phyloP scores from a whole-genome alignment of 2,329 filamentous ascomycete species.

The Hypoxylon sp. region DNA sequence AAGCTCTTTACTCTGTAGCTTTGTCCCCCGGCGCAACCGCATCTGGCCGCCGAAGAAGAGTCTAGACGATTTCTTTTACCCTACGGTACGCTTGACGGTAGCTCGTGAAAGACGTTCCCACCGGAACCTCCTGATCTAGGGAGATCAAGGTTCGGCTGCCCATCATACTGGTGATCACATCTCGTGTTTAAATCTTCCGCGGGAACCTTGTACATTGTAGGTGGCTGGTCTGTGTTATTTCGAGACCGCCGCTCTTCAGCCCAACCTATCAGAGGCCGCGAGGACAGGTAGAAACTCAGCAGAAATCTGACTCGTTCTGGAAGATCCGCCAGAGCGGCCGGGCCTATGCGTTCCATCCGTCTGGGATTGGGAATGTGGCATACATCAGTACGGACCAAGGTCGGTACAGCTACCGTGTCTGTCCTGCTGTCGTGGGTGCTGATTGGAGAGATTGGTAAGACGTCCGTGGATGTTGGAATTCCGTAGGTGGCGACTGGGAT shows the following conservation, averaged over 20 bases:
- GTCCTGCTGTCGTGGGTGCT: conserved; percentile 12
- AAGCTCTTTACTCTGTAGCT: conserved; percentile 31
- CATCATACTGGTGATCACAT: conserved; percentile 17
- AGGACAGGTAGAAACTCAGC: conserved; percentile 3
- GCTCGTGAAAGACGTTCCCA: neutral
- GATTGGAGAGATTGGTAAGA: conserved; percentile 14
- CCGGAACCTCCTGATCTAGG: conserved; percentile 3
- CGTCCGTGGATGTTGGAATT: conserved; percentile 15
- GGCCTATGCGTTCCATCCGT: conserved; percentile 28
- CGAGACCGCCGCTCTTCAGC: conserved; percentile 7
- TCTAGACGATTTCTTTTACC: conserved; percentile 1
- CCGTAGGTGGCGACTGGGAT: conserved; percentile 26
- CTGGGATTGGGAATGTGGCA: conserved; percentile 28
- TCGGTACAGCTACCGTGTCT: conserved; percentile 14
- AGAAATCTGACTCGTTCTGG: conserved; percentile 22
- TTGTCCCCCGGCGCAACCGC: conserved; percentile 18
- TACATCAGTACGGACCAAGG: conserved; percentile 16
- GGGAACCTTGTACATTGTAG: conserved; percentile 5
- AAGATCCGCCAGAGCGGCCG: conserved; percentile 25
- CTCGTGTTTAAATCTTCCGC: conserved; percentile 18
- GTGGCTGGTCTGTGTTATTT: conserved; percentile 15
- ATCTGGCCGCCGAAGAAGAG: conserved; percentile 21
- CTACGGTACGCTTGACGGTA: neutral
- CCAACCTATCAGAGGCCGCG: conserved; percentile 5
- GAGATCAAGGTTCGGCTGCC: conserved; percentile 19